Base-by-base conservation (phyloP, 345 rosid genomes). In the Mercurialis annua region DNA sequence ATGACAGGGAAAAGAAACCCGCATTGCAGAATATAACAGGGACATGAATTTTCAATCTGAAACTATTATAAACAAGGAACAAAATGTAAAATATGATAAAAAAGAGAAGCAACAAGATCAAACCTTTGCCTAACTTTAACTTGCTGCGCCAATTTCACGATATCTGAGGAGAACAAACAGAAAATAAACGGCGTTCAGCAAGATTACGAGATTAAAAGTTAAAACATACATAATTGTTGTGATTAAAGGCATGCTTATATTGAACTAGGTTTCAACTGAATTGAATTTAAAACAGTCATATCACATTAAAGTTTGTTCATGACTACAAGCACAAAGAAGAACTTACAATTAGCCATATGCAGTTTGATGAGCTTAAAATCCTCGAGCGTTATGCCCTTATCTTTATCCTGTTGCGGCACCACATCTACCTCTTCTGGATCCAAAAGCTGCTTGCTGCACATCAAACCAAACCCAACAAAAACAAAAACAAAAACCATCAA, bases 121-220 rank as follows among this genome's bases (percentile, higher is more conserved):
- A 73, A 91, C 99, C 97, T 94, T 84, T 89, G 97, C 81, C 97
- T 84, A 65, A 94, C 91, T 86, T 91, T 94, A 65, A 85, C 92
- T 69, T 68, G 62, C 40, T 89, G 95, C 47, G 95, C 97, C 89
- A 94, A 77, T 75, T 75, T 89, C 64, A 77, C 67, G 77, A 94
- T 85, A 83, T 86, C 99, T 94, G 86, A 16, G 15, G 15, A 27
- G 38, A 38, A 73, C 60, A 21, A 48, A 64, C 34, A 43, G 48
- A 78, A 43, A n/a, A 58, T 0, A 66, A 43, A 59, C 47, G 40
- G 54, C 30, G 65, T 48, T 53, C 52, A 81, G 12, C 1, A 36
- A 15, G 18, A n/a, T 24, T 14, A 30, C n/a, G 23, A 49, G 6
- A 4, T 36, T 38, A 46, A 40, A 67, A 55, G 15, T n/a, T 16